Evolutionary conservation across 73 alveolate species (phyloP).

Genomic region (Breviolum minutum): DNA sequence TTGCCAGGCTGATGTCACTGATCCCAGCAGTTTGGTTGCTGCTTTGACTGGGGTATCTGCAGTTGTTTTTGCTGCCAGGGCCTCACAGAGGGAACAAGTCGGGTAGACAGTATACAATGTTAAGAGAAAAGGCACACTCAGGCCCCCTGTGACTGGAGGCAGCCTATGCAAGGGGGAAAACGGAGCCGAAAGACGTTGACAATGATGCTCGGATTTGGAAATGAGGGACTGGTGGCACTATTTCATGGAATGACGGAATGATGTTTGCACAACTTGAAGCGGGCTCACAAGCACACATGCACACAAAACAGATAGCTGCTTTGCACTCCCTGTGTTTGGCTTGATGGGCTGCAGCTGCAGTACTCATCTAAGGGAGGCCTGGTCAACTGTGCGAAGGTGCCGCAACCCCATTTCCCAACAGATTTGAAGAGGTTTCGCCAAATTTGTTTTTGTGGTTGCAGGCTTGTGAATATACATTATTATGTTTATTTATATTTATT

Average conservation of each 20-base stretch:
- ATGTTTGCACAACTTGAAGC: too few relatives aligned
- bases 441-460: too few relatives aligned
- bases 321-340: not conserved
- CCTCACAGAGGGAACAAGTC: not conserved
- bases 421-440: too few relatives aligned
- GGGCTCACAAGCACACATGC: too few relatives aligned
- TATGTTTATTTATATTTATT: too few relatives aligned
- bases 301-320: too few relatives aligned
- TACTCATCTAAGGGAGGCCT: conserved; percentile 1
- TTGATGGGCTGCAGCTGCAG: not conserved
- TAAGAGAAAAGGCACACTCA: not conserved
- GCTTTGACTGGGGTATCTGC: conserved; percentile 80
- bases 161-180: conserved; percentile 65
- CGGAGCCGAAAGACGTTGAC: conserved; percentile 72
- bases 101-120: not conserved
- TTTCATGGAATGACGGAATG: too few relatives aligned
- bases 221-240: too few relatives aligned
- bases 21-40: not conserved
- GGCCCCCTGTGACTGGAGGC: not conserved
- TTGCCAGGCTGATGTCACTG: conserved; percentile 51
- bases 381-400: conserved; percentile 74
- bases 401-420: not conserved
- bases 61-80: conserved; percentile 42
- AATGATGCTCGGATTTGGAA: not conserved
- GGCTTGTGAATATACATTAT: too few relatives aligned